phyloP scores from a whole-genome alignment of 495 filamentous ascomycete genomes.

The Annulohypoxylon maeteangense region DNA sequence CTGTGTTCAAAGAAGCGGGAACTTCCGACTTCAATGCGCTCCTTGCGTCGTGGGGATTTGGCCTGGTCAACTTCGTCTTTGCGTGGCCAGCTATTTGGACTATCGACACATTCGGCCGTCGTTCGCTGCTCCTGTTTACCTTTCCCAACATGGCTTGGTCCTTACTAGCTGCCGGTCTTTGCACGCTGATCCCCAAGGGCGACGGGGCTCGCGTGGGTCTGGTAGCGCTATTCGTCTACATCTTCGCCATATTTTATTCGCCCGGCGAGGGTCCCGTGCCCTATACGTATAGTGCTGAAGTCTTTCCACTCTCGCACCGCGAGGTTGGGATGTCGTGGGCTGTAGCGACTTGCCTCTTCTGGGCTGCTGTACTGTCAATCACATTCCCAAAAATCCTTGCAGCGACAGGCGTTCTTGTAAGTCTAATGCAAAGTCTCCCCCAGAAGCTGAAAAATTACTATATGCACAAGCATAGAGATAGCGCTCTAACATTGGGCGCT shows the following conservation, averaged over 20 bases:
- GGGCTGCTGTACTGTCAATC: constrained; percentile 77
- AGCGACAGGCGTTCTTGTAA: constrained; percentile 58
- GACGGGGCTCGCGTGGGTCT: constrained; percentile 59
- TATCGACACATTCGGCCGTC: constrained; percentile 72
- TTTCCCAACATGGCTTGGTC: constrained; percentile 70
- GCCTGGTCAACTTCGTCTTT: constrained; percentile 68
- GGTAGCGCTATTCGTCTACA: constrained; percentile 72
- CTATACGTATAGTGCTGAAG: constrained; percentile 81
- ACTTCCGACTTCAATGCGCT: constrained; percentile 56
- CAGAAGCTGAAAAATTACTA: neutral
- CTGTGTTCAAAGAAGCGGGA: constrained; percentile 67
- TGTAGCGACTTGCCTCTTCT: constrained; percentile 76
- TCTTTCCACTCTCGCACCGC: constrained; percentile 79
- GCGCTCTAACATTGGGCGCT: constrained; percentile 20
- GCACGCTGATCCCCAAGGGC: constrained; percentile 61
- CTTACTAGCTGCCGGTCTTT: constrained; percentile 68
- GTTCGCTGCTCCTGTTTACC: constrained; percentile 71
- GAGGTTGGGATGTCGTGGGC: constrained; percentile 82
- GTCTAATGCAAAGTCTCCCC: constrained; percentile 38
- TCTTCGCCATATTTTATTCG: constrained; percentile 76
- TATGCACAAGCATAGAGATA: neutral
- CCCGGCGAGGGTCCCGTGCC: constrained; percentile 78
- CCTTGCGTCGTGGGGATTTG: constrained; percentile 68
- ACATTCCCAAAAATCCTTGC: constrained; percentile 74
- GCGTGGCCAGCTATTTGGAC: constrained; percentile 75